Conservation (phyloP, 768 basidiomycete species). For the Macrocybe gigantea region DNA sequence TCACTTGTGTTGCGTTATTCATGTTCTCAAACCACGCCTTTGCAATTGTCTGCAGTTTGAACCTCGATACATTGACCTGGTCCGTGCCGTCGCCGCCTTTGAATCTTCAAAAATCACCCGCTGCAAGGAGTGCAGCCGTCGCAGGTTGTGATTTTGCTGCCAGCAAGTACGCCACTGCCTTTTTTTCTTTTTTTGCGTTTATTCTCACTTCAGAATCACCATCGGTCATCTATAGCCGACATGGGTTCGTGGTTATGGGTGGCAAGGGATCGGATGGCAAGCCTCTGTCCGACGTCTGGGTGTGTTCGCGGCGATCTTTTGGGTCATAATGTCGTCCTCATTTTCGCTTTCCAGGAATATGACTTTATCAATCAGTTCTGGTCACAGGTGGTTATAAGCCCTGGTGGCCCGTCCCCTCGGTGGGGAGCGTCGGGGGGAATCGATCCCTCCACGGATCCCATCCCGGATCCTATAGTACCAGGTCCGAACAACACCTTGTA, state of each 20-base stretch:
- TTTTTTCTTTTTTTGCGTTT: constrained; percentile 5
- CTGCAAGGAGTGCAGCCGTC: constrained; percentile 59
- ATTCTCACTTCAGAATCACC: constrained; percentile 2
- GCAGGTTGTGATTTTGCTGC: constrained; percentile 70
- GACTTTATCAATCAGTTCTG: constrained; percentile 76
- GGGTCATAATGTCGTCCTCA: not conserved
- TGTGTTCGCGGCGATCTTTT: constrained; percentile 22
- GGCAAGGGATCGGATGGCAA: constrained; percentile 52
- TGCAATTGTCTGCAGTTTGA: constrained; percentile 37
- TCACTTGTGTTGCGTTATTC: constrained; percentile 1
- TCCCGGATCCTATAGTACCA: constrained; percentile 36
- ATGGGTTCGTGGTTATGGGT: constrained; percentile 69
- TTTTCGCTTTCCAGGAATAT: constrained; percentile 49
- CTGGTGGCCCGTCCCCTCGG: constrained; percentile 52
- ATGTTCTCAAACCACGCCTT: not conserved
- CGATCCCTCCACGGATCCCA: constrained; percentile 43
- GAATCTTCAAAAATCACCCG: constrained; percentile 41
- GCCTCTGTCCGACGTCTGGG: constrained; percentile 70
- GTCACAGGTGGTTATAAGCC: constrained; percentile 49
- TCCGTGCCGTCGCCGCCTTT: constrained; percentile 45
- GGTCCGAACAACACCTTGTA: constrained; percentile 71
- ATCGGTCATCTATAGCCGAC: constrained; percentile 40
- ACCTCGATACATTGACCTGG: constrained; percentile 61
- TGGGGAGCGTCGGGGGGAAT: constrained; percentile 75
- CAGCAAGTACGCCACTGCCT: constrained; percentile 61